Base-by-base conservation (phyloP, 1,284 basidiomycete genomes). In the Malassezia globosa region DNA sequence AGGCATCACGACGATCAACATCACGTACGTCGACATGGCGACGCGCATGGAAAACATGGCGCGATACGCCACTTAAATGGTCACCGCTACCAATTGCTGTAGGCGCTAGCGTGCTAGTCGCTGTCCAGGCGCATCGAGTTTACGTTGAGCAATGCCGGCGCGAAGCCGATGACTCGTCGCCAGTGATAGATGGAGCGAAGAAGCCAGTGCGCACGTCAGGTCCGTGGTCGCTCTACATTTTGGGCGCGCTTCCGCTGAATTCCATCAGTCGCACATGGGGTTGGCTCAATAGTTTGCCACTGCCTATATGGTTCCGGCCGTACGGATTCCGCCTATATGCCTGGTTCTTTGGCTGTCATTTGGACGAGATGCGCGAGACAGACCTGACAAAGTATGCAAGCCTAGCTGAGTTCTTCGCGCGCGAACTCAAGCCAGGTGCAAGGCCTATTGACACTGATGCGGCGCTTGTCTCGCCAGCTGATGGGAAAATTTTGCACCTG, bases 201-300 rank as follows among this genome's bases (percentile, higher is more conserved):
- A 59, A 72, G 18, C 72, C 69, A 8, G 61, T 94, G 50, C 81
- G 78, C 53, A 77, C 88, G 14, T 82, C 83, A 61, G 90, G 92
- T 0, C 90, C 92, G 2, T 95, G 92, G 90, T 87, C 94, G 75
- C 89, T 87, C 64, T 86, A 94, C 73, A 88, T 97, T 45, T 78
- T 97, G 40, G 92, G 89, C 45, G 90, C 90, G 6, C 80, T 99
- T 3, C 92, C 92, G 0, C 79, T 97, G 14, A 82, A 90, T 37
- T 87, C 87, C 59, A 81, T 96, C 66, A 96, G 89, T 22, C 83
- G 90, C 5, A 74, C 95, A 7, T 97, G 92, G 89, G 94, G 94
- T 7, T 90, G 89, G 73, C 69, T 94, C 50, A 97, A 96, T 75
- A 83, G 89, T 42, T 55, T 67, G 43, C 69, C 70, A 55, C 80